Evolutionary conservation across 805 yeast species (phyloP).

Genomic region (Alloascoidea hylecoeti): DNA sequence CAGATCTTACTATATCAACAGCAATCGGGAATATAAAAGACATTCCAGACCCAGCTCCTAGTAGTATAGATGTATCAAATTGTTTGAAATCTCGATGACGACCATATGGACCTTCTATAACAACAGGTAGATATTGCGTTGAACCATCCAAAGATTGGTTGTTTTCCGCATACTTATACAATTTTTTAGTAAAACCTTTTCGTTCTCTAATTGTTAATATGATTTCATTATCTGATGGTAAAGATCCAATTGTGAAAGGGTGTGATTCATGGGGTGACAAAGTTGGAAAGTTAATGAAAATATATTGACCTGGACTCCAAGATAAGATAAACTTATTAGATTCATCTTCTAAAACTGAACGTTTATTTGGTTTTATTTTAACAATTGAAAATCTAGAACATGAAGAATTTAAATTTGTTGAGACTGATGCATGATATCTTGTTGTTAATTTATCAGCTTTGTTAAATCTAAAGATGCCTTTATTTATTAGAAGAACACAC

Average conservation of each 20-base stretch:
- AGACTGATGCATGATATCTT: background rate
- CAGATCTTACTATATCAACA: constrained; percentile 2
- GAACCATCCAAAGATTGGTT: too few species aligned
- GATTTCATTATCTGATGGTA: constrained; percentile 22
- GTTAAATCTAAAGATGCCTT: too few species aligned
- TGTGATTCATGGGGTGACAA: constrained; percentile 21
- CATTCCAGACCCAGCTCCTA: constrained; percentile 32
- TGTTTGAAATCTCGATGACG: constrained; percentile 23
- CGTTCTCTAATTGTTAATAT: constrained; percentile 23
- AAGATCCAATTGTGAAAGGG: constrained; percentile 28
- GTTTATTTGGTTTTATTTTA: background rate
- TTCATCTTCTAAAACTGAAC: too few species aligned
- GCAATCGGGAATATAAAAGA: constrained; percentile 25
- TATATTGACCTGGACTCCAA: constrained; percentile 30
- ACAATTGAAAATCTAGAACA: background rate
- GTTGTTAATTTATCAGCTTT: too few species aligned
- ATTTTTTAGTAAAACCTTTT: constrained; percentile 23
- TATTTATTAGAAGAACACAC: background rate
- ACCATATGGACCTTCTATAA: constrained; percentile 31
- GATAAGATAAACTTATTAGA: background rate
- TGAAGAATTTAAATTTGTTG: background rate
- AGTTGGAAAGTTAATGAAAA: constrained; percentile 20
- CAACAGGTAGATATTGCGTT: constrained; percentile 18
- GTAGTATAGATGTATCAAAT: constrained; percentile 24
- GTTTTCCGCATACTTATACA: constrained; percentile 13